phyloP scores from a whole-genome alignment of 257 asterid species.

The Perilla frutescens region DNA sequence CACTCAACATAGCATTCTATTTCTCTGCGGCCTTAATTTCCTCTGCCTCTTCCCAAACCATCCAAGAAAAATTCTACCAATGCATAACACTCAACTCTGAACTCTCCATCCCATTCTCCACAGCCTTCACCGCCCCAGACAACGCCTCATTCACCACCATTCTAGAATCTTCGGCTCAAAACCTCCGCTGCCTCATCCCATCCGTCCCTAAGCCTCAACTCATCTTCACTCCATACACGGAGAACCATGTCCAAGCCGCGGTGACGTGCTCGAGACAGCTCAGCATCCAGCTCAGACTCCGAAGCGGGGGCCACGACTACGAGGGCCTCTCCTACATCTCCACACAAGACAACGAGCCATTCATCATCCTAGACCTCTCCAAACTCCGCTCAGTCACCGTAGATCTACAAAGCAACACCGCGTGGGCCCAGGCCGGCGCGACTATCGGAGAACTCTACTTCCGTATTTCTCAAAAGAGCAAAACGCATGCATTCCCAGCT shows the following conservation, averaged over 20 bases:
- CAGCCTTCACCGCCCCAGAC: slow-evolving; percentile 51
- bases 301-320: slow-evolving; percentile 56
- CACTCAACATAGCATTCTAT: slow-evolving; percentile 23
- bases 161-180: slow-evolving; percentile 53
- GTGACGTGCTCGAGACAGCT: slow-evolving; percentile 42
- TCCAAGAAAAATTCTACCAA: slow-evolving; percentile 46
- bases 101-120: slow-evolving; percentile 52
- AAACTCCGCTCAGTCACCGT: slow-evolving; percentile 46
- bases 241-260: slow-evolving; percentile 50
- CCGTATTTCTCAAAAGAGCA: slow-evolving; percentile 49
- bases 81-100: slow-evolving; percentile 59
- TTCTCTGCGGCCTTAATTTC: slow-evolving; percentile 5
- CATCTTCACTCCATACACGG: slow-evolving; percentile 51
- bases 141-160: slow-evolving; percentile 48
- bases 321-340: slow-evolving; percentile 54
- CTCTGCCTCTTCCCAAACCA: slow-evolving; percentile 32
- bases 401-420: slow-evolving; percentile 39
- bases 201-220: slow-evolving; percentile 50
- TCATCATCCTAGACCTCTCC: slow-evolving; percentile 45
- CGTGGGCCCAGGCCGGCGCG: slow-evolving; percentile 59
- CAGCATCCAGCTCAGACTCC: slow-evolving; percentile 41
- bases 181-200: slow-evolving; percentile 46
- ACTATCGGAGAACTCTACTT: slow-evolving; percentile 52
- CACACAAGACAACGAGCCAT: slow-evolving; percentile 20
- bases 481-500: slow-evolving; percentile 52